phyloP scores from a whole-genome alignment of 1,284 basidiomycete species.

The Singerocomus inundabilis region DNA sequence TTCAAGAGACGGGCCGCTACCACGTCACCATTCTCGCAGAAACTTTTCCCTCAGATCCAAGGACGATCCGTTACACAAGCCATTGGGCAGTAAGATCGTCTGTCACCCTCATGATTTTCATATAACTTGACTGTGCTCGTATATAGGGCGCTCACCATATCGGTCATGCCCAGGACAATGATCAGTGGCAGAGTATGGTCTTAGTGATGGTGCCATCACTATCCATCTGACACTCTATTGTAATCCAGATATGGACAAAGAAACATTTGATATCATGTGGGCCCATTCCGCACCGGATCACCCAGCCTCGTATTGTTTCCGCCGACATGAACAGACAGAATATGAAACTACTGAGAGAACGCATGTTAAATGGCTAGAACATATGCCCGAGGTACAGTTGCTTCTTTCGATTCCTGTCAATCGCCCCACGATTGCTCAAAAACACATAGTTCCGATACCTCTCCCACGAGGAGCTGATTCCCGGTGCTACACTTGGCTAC shows the following conservation, averaged over 20 bases:
- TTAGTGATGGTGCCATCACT: neutral
- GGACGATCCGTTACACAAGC: conserved; percentile 65
- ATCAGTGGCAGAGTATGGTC: conserved; percentile 46
- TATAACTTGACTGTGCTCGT: neutral
- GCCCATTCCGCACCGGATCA: conserved; percentile 57
- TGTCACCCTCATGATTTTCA: neutral
- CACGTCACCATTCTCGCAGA: conserved; percentile 65
- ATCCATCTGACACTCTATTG: neutral
- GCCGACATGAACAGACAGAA: conserved; percentile 55
- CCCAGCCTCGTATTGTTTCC: conserved; percentile 57
- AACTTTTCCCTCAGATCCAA: conserved; percentile 60
- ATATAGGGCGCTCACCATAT: conserved; percentile 64
- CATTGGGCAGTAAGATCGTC: conserved; percentile 64
- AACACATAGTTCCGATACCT: conserved; percentile 48
- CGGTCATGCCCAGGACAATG: conserved; percentile 47
- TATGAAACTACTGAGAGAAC: conserved; percentile 45
- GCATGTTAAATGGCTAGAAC: conserved; percentile 44
- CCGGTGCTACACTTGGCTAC: conserved; percentile 44
- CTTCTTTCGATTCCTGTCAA: neutral
- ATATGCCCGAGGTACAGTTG: conserved; percentile 54
- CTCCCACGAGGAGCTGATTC: conserved; percentile 40
- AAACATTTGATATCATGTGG: conserved; percentile 71
- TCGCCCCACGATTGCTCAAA: neutral
- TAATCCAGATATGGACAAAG: conserved; percentile 7
- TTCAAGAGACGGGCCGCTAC: conserved; percentile 56